phyloP scores from a whole-genome alignment of 1,284 basidiomycete species.

The Fomitopsis betulina region DNA sequence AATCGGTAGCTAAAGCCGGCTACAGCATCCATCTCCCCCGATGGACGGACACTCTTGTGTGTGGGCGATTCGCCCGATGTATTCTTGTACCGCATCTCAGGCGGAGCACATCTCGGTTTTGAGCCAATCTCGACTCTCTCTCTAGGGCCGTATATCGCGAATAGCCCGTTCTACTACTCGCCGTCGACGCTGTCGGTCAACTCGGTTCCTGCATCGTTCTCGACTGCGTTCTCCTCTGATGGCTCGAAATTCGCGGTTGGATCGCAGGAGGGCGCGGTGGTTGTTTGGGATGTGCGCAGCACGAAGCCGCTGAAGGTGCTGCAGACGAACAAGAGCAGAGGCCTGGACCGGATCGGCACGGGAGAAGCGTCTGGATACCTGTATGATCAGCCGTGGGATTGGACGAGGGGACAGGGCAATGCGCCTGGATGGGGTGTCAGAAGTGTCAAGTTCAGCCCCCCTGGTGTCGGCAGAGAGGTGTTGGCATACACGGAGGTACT shows the following conservation, averaged over 20 bases:
- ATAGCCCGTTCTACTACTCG: slow-evolving; percentile 24
- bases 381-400: slow-evolving; percentile 62
- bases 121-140: slow-evolving; percentile 50
- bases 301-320: slow-evolving; percentile 65
- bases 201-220: slow-evolving; percentile 70
- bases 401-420: slow-evolving; percentile 44
- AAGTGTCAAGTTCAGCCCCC: slow-evolving; percentile 71
- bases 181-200: slow-evolving; percentile 26
- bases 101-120: slow-evolving; percentile 52
- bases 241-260: slow-evolving; percentile 83
- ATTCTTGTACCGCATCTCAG: slow-evolving; percentile 67
- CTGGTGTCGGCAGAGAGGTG: slow-evolving; percentile 51
- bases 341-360: slow-evolving; percentile 31
- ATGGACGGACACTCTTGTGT: slow-evolving; percentile 77
- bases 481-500: slow-evolving; percentile 83
- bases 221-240: slow-evolving; percentile 76
- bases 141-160: slow-evolving; percentile 47
- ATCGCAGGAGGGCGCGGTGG: slow-evolving; percentile 80
- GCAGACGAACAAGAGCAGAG: slow-evolving; percentile 47
- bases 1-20: slow-evolving; percentile 14
- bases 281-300: slow-evolving; percentile 76
- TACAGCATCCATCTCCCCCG: slow-evolving; percentile 78
- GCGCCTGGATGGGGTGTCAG: slow-evolving; percentile 77
- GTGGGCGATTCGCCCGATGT: slow-evolving; percentile 85
- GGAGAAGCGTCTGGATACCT: slow-evolving; percentile 49